These are phyloP conservation scores for Erysimum pusillum DNA, from an alignment of 441 rosid genomes.

Conservation along the genomic window DNA sequence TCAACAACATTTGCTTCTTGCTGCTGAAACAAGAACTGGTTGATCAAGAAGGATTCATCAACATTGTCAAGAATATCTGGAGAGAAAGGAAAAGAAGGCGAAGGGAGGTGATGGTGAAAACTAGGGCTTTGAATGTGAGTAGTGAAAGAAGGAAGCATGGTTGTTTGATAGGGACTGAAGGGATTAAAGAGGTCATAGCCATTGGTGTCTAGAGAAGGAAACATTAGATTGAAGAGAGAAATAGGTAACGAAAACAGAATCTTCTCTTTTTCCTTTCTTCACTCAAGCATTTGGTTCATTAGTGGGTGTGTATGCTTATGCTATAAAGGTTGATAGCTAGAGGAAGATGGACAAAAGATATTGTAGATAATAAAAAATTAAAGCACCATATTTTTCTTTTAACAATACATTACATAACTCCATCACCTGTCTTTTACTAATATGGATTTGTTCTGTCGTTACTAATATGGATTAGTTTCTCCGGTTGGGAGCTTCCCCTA, in stretches of 20 bases:
- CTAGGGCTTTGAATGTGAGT: slow-evolving; percentile 53
- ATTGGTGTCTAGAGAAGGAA: slow-evolving; percentile 56
- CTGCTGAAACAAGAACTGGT: slow-evolving; percentile 44
- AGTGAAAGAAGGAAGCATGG: slow-evolving; percentile 48
- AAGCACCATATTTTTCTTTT: not conserved
- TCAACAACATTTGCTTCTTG: slow-evolving; percentile 29
- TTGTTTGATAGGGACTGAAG: slow-evolving; percentile 36
- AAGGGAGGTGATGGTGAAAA: slow-evolving; percentile 32
- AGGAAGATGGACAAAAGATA: slow-evolving; percentile 40
- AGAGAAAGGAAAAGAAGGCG: slow-evolving; percentile 47
- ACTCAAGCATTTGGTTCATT: slow-evolving; percentile 35
- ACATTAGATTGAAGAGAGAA: slow-evolving; percentile 52
- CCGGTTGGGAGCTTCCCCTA: not conserved
- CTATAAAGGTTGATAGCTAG: slow-evolving; percentile 36
- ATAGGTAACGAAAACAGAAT: slow-evolving; percentile 24
- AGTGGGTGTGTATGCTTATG: slow-evolving; percentile 34
- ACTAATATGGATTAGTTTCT: slow-evolving; percentile 4
- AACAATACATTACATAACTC: not conserved
- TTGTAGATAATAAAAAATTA: not conserved
- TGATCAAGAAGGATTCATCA: slow-evolving; percentile 50
- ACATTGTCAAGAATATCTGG: slow-evolving; percentile 39
- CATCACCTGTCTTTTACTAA: not conserved
- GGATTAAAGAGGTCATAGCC: slow-evolving; percentile 51
- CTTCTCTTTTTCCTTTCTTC: slow-evolving; percentile 23
- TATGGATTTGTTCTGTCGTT: not conserved